Conservation (phyloP, 768 basidiomycete species). For the Kondoa malvinella region DNA sequence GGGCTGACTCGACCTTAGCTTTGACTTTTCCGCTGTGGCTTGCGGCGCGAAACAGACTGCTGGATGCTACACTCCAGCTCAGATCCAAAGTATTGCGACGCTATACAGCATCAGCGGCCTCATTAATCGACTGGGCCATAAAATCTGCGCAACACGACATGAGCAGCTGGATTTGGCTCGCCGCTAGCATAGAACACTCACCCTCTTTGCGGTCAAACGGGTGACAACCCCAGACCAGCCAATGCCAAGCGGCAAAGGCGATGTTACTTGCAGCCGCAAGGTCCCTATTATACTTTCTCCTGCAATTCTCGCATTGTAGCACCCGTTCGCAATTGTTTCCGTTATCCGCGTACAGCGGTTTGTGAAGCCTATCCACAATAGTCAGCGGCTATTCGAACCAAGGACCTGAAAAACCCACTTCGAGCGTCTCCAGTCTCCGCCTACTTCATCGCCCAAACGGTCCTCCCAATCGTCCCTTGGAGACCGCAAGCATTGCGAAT, state of each 20-base stretch:
- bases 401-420: background rate
- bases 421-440: background rate
- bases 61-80: background rate
- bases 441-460: background rate
- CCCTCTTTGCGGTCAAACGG: background rate
- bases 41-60: background rate
- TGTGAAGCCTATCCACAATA: background rate
- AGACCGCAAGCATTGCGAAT: background rate
- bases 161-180: no score
- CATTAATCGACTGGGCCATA: no score
- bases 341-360: background rate
- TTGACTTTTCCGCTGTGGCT: background rate
- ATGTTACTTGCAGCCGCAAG: background rate
- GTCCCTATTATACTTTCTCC: background rate
- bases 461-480: background rate
- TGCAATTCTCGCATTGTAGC: background rate
- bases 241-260: background rate
- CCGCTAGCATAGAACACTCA: no score
- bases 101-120: no score
- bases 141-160: no score
- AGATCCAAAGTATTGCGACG: background rate
- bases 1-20: background rate
- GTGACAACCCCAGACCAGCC: background rate
- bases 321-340: background rate
- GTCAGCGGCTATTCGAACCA: background rate